Base-by-base conservation (phyloP, 257 asterid genomes). In the Nicotiana benthamiana region DNA sequence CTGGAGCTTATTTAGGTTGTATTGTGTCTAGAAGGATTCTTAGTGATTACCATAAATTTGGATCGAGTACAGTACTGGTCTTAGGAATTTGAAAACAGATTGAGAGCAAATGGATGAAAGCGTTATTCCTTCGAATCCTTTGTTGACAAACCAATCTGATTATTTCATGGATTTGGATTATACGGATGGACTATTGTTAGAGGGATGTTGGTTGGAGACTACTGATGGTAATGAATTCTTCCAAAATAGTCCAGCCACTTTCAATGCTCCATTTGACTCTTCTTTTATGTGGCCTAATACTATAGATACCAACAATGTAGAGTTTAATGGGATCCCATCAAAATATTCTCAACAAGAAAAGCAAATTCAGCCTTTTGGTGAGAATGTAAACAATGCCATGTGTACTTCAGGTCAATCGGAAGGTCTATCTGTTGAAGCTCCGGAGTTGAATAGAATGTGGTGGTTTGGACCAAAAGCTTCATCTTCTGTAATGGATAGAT, bases 201-300 rank as follows among this genome's bases (percentile, higher is more conserved):
- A 91, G 30, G 98, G 97, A 26, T 92, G 94, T 83, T 91, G 96
- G 99, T 85, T 95, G 83, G 98, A 93, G 75, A 83, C 95, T 51
- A 82, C 86, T 78, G 93, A 91, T 68, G 89, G 80, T 88, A 87
- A 92, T 60, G 93, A 91, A 20, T 86, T 89, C 89, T 83, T 90
- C 26, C 84, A 81, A 52, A 85, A 88, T 60, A 87, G 87, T 66
- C 80, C 89, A 80, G 72, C 89, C n/a, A 77, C 81, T 51, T 85
- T 90, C 40, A 81, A 79, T 82, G 88, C 92, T 6, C 94, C 91
- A 13, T 92, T 93, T 36, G 94, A 92, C 17, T 88, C 95, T 57
- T 85, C 96, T 5, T 89, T 90, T 80, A 34, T 77, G 46, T 92
- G 91, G 98, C 95, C 93, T 28, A 48, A 32, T 24, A 70, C 82